phyloP scores from a whole-genome alignment of 352 stramenopile species.

The Phytophthora macrochlamydospora region DNA sequence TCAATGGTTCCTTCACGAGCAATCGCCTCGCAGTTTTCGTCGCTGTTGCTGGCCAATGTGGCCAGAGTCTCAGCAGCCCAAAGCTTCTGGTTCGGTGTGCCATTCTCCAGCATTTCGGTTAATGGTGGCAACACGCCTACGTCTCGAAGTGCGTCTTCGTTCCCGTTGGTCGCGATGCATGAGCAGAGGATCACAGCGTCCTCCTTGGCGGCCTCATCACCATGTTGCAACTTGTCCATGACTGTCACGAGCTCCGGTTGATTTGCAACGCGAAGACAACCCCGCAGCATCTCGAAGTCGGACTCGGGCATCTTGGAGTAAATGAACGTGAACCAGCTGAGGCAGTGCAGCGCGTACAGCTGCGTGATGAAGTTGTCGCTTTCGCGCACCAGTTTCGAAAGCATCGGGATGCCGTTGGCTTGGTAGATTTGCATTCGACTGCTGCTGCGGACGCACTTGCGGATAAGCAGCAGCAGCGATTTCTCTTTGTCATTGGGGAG shows the following conservation, averaged over 20 bases:
- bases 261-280: constrained; percentile 14
- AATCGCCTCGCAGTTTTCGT: constrained; percentile 23
- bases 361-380: constrained; percentile 20
- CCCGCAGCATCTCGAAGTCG: constrained; percentile 19
- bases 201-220: constrained; percentile 18
- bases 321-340: constrained; percentile 33
- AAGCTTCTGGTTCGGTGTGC: constrained; percentile 23
- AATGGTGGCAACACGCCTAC: constrained; percentile 16
- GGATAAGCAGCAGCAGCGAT: constrained; percentile 22
- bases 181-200: constrained; percentile 19
- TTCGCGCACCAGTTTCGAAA: constrained; percentile 17
- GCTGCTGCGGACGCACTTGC: constrained; percentile 23
- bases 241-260: constrained; percentile 12
- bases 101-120: constrained; percentile 13
- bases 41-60: constrained; percentile 22
- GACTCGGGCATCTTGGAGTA: constrained; percentile 31
- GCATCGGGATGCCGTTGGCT: constrained; percentile 20
- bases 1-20: constrained; percentile 14
- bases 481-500: constrained; percentile 12
- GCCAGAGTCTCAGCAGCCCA: constrained; percentile 20
- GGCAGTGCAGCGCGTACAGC: constrained; percentile 30
- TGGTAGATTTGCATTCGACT: constrained; percentile 31
- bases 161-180: constrained; percentile 20
- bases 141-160: constrained; percentile 18
- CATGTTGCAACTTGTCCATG: constrained; percentile 11